These are phyloP conservation scores for Kurtzmaniella quercitrusa DNA, from an alignment of 1,139 yeast species.

Conservation along the genomic window DNA sequence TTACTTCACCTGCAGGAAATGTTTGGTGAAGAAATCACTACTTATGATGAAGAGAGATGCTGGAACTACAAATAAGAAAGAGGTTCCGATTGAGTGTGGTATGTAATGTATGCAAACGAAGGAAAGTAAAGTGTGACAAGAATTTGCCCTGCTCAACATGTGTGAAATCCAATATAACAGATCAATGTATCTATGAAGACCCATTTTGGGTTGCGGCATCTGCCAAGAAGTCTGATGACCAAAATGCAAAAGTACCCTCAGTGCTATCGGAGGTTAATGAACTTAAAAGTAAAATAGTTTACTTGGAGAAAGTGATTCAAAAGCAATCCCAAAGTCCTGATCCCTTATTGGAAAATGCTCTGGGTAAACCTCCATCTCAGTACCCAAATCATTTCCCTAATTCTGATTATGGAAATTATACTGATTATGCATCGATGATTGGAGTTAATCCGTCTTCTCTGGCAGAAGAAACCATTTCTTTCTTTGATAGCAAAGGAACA, in stretches of 20 bases:
- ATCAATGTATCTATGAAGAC: conserved; percentile 5
- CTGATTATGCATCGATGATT: conserved; percentile 1
- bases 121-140: conserved; percentile 17
- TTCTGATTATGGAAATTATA: neutral
- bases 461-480: conserved; percentile 25
- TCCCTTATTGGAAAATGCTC: neutral
- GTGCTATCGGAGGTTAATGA: conserved; percentile 1
- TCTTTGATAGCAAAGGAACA: conserved; percentile 15
- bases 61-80: conserved; percentile 1
- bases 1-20: neutral
- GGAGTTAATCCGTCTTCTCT: conserved; percentile 13
- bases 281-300: neutral
- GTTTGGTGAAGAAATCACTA: neutral
- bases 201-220: conserved; percentile 3
- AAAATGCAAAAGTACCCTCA: neutral
- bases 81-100: conserved; percentile 16
- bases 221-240: neutral
- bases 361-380: neutral
- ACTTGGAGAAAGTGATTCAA: neutral
- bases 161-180: conserved; percentile 10
- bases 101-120: conserved; percentile 22
- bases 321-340: neutral
- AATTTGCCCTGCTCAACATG: conserved; percentile 12
- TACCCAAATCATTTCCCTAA: neutral
- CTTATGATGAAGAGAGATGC: neutral